These are phyloP conservation scores for Thalassiosira exigua DNA, from an alignment of 352 stramenopile species.

Conservation along the genomic window DNA sequence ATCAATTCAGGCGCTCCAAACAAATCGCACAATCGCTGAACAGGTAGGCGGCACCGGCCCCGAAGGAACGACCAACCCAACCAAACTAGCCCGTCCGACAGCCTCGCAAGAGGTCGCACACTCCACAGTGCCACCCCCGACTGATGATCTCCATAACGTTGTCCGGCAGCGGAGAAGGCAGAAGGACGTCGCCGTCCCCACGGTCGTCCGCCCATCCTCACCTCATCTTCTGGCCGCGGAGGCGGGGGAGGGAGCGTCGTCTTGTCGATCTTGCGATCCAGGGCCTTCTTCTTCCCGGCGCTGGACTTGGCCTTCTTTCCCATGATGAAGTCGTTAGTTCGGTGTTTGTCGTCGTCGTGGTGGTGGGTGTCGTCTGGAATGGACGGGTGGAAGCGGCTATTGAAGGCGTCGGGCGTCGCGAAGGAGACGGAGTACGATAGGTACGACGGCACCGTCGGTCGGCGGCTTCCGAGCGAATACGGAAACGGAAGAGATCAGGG, in stretches of 20 bases:
- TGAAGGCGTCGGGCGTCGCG: neutral
- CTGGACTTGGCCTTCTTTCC: conserved; percentile 81
- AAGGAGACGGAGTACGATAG: conserved; percentile 1
- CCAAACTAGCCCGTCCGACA: too few relatives aligned
- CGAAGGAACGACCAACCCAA: too few relatives aligned
- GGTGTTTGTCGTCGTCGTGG: neutral
- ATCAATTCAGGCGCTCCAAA: too few relatives aligned
- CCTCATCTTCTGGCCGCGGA: conserved; percentile 65
- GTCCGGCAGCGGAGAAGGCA: too few relatives aligned
- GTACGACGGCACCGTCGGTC: too few relatives aligned
- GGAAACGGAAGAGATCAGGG: too few relatives aligned
- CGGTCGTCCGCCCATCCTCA: conserved; percentile 36
- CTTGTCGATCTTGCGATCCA: conserved; percentile 75
- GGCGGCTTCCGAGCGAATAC: too few relatives aligned
- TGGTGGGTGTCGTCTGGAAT: neutral
- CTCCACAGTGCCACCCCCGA: too few relatives aligned
- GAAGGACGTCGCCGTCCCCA: neutral
- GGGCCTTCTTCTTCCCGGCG: conserved; percentile 63
- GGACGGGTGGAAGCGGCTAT: neutral
- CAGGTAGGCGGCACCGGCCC: too few relatives aligned
- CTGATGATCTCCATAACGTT: too few relatives aligned
- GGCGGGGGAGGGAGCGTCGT: conserved; percentile 71
- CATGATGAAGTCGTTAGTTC: conserved; percentile 52
- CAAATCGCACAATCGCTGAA: too few relatives aligned
- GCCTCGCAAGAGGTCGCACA: too few relatives aligned